Evolutionary conservation across 495 filamentous ascomycete genomes (phyloP), one percentile per base, ranked within the genome.

Genomic region (Podospora pseudoanserina): DNA sequence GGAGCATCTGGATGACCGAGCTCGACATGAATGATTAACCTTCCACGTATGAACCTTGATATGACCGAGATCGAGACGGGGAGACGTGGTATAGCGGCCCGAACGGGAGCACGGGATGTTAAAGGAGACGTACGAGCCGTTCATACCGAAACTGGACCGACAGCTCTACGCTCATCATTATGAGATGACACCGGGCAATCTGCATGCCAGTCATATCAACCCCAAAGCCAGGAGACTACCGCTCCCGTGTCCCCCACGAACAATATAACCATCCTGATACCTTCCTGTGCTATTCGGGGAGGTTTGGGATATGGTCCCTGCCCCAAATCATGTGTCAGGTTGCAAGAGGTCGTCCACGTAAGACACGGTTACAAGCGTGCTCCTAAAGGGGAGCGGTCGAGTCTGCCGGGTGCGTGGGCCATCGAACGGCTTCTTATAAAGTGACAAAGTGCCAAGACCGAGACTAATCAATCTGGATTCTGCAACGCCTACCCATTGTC

Each of bases 371-470:
- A 20, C 56, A 58, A 58, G 56, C 56, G 56, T 20, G 7, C 59
- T 30, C 59, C 30, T 26, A 26, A 61, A 61, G 7, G 23, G 59
- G 59, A 61, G 59, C 30, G 61, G 61, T 63, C 32, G 32, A 63
- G 28, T 63, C 34, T 63, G 61, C 61, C 61, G 61, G 61, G 32
- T 39, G 18, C 61, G 30, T 63, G 28, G 61, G 49, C 28, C 30
- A 49, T 63, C 28, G 32, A 63, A 63, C 59, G 32, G 61, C n/a
- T 63, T 63, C 7, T 18, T 63, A 39, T 39, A 44, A 63, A 63
- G 27, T 9, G 9, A 44, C 61, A 63, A 63, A 63, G 27, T 63
- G 61, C 61, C 61, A 63, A 63, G 61, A 63, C 23, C 60, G 61
- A 32, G 28, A 63, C 23, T 32, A 53, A 63, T 39, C 32, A 63